These are phyloP conservation scores for Penicillium turbatum DNA, from an alignment of 495 filamentous ascomycete species.

Conservation along the genomic window DNA sequence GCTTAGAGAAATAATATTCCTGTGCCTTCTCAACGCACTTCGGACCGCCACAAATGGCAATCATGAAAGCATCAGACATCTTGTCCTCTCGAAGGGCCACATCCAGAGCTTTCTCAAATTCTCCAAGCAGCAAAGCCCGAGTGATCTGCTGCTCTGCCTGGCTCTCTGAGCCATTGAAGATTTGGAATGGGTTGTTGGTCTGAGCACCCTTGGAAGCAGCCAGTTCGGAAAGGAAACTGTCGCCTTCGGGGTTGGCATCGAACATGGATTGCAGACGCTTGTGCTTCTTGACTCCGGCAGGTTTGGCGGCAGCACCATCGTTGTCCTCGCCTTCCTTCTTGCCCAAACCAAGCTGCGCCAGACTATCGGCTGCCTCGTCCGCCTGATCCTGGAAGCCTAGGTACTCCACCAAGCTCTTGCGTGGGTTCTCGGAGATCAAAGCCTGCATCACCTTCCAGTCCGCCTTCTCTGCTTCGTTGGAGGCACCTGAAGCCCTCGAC, in stretches of 20 bases:
- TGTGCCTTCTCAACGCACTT: slow-evolving; percentile 93
- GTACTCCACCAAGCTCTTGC: slow-evolving; percentile 76
- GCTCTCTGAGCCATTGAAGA: slow-evolving; percentile 75
- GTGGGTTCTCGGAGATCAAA: slow-evolving; percentile 74
- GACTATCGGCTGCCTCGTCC: slow-evolving; percentile 45
- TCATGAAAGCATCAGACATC: slow-evolving; percentile 95
- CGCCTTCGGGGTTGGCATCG: slow-evolving; percentile 68
- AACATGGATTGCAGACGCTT: slow-evolving; percentile 78
- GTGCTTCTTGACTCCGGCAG: slow-evolving; percentile 46
- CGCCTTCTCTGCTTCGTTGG: slow-evolving; percentile 83
- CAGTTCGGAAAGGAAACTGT: slow-evolving; percentile 74
- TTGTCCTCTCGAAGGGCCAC: slow-evolving; percentile 82
- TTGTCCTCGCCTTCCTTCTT: slow-evolving; percentile 42
- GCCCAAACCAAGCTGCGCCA: slow-evolving; percentile 42
- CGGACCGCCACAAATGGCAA: slow-evolving; percentile 94
- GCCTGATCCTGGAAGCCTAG: slow-evolving; percentile 72
- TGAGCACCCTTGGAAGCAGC: slow-evolving; percentile 73
- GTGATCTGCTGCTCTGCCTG: slow-evolving; percentile 84
- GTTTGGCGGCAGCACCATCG: slow-evolving; percentile 46
- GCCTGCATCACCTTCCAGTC: slow-evolving; percentile 94
- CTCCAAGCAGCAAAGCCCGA: slow-evolving; percentile 76
- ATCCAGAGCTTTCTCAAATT: slow-evolving; percentile 86
- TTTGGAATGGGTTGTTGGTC: slow-evolving; percentile 82
- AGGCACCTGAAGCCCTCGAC: slow-evolving; percentile 64
- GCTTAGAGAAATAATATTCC: slow-evolving; percentile 81